Evolutionary conservation across 2,329 filamentous ascomycete species (phyloP), one percentile per base, ranked within the genome.

Genomic region (Colletotrichum sojae): DNA sequence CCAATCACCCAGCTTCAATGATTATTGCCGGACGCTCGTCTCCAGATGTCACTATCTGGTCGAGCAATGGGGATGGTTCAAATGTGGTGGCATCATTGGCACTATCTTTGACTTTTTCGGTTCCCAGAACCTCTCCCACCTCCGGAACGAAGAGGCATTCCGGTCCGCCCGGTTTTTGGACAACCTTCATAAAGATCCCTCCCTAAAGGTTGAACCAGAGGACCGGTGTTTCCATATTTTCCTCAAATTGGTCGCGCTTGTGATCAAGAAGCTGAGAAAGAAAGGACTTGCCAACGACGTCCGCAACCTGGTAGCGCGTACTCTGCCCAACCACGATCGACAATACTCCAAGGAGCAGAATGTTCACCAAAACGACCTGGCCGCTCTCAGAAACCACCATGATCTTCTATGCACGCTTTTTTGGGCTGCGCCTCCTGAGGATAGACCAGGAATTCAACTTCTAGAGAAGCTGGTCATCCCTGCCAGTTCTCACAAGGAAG

Each of bases 61-160:
- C 54, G 81, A 86, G 66, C 86, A 89, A 76, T 92, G 90, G 90
- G 88, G 88, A 4, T 92, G 90, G 90, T 82, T 82, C 45, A 87
- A 82, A 69, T 88, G 86, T 72, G 86, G 85, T 54, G 80, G 83
- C 12, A 83, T 91, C 15, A 80, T 91, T 39, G 88, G 89, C 1
- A 82, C 85, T 2, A 85, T 92, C 3, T 92, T 92, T 71, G 90
- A 92, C 76, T 92, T 91, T 74, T 92, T 92, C 72, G 89, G 89
- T 10, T 85, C 86, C 2, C 88, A 89, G 71, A 84, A 87, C 53
- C 83, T 92, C 12, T 84, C 85, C 2, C 88, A 92, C 76, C 76
- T 92, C 49, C 86, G 88, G 45, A 91, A 92, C 67, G 90, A 92
- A 75, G 88, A 90, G 74, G 87, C 85, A 1, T 87, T 87, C 72